Evolutionary conservation across 441 rosid genomes (phyloP).

Genomic region (Daphne laureola): DNA sequence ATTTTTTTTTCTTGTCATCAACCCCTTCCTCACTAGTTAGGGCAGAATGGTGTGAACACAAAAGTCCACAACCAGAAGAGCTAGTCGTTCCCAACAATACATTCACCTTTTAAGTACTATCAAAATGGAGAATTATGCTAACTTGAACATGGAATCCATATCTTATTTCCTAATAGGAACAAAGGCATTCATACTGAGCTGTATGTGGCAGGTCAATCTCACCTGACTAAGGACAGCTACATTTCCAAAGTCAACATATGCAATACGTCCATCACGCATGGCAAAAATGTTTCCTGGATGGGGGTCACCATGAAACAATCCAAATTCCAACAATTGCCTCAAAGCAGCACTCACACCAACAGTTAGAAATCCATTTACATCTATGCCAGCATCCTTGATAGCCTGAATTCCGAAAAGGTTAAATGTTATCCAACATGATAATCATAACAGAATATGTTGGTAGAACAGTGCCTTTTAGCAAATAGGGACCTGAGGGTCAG

Average conservation of each 20-base stretch:
- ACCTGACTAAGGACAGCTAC: constrained; percentile 99
- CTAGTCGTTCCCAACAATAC: no score
- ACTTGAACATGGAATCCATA: no score
- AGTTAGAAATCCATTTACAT: constrained; percentile 77
- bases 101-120: no score
- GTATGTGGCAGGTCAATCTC: constrained; percentile 11
- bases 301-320: constrained; percentile 95
- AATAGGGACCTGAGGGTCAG: constrained; percentile 76
- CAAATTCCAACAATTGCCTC: constrained; percentile 83
- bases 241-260: constrained; percentile 95
- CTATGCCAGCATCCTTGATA: constrained; percentile 79
- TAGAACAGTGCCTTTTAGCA: constrained; percentile 8
- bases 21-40: no score
- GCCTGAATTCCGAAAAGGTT: constrained; percentile 44
- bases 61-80: no score
- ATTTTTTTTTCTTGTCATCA: no score
- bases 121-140: no score
- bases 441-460: constrained; percentile 8
- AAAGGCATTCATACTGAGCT: no score
- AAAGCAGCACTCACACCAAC: constrained; percentile 97
- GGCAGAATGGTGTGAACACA: no score
- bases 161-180: no score
- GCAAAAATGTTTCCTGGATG: constrained; percentile 99
- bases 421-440: constrained; percentile 5
- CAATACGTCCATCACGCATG: constrained; percentile 93